Evolutionary conservation across 352 stramenopile species (phyloP).

Genomic region (Phytophthora vignae): DNA sequence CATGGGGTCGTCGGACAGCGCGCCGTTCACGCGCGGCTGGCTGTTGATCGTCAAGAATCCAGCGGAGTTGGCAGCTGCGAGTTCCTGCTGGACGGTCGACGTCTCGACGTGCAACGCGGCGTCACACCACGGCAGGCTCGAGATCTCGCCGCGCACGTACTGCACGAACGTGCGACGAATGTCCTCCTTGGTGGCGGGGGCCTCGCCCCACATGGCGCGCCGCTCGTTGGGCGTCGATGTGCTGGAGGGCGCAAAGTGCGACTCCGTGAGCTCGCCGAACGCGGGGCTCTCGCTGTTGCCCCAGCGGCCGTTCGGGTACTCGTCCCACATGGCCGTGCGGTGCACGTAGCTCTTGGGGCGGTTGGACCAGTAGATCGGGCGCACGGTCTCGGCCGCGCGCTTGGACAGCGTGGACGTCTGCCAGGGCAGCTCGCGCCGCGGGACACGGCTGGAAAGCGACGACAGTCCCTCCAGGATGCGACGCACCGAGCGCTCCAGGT

Average conservation of each 20-base stretch:
- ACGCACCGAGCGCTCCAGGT: conserved; percentile 91
- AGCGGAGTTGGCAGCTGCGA: conserved; percentile 76
- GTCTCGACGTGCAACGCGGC: conserved; percentile 95
- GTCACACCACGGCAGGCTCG: conserved; percentile 98
- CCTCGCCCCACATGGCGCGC: conserved; percentile 96
- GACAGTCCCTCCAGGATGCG: conserved; percentile 89
- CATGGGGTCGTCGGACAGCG: conserved; percentile 88
- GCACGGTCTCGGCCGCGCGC: conserved; percentile 89
- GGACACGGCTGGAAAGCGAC: conserved; percentile 56
- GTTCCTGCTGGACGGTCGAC: conserved; percentile 83
- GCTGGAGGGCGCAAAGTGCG: conserved; percentile 92
- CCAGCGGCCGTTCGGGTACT: conserved; percentile 97
- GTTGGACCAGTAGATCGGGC: conserved; percentile 99
- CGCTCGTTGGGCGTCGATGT: conserved; percentile 69
- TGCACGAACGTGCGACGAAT: conserved; percentile 96
- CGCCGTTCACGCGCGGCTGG: conserved; percentile 92
- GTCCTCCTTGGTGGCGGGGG: conserved; percentile 89
- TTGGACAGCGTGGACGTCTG: conserved; percentile 91
- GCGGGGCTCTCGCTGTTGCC: conserved; percentile 95
- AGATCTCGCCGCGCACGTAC: conserved; percentile 97
- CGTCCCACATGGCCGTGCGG: conserved; percentile 97
- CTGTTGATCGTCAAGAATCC: conserved; percentile 98
- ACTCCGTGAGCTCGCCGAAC: conserved; percentile 96
- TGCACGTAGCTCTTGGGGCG: conserved; percentile 97
- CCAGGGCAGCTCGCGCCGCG: conserved; percentile 91